These are phyloP conservation scores for Irpex sp. DNA, from an alignment of 1,284 basidiomycete species.

Conservation along the genomic window DNA sequence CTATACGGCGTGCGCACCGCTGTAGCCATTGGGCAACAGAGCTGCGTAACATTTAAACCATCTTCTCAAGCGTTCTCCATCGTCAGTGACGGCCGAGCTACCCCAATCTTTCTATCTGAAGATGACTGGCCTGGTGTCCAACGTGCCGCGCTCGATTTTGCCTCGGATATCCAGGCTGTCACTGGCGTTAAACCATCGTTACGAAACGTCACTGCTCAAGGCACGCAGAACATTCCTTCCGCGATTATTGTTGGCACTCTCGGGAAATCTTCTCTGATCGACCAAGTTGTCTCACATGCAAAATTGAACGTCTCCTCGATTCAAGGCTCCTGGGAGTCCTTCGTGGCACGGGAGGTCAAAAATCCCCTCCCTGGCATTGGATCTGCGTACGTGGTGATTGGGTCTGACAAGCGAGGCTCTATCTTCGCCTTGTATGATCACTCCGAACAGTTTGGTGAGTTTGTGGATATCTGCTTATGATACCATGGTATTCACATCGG, in stretches of 20 bases:
- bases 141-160: constrained; percentile 57
- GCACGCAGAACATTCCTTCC: constrained; percentile 20
- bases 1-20: constrained; percentile 7
- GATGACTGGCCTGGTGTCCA: constrained; percentile 68
- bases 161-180: constrained; percentile 56
- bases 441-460: constrained; percentile 66
- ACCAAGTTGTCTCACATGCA: constrained; percentile 49
- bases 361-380: constrained; percentile 56
- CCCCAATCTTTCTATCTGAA: constrained; percentile 47
- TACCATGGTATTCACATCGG: background rate
- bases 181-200: constrained; percentile 48
- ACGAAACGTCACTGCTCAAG: constrained; percentile 38
- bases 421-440: constrained; percentile 70
- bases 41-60: constrained; percentile 29
- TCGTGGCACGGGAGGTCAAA: constrained; percentile 46
- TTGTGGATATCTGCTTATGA: background rate
- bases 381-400: constrained; percentile 63
- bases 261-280: constrained; percentile 55
- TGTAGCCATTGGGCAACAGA: constrained; percentile 30
- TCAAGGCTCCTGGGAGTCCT: constrained; percentile 64
- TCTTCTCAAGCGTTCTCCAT: constrained; percentile 35
- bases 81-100: constrained; percentile 40
- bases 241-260: constrained; percentile 65
- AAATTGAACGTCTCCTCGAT: constrained; percentile 53
- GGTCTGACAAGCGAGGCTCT: constrained; percentile 63